Evolutionary conservation across 1,139 yeast species (phyloP), one percentile per base, ranked within the genome.

Genomic region (Geotrichum klebahnii): DNA sequence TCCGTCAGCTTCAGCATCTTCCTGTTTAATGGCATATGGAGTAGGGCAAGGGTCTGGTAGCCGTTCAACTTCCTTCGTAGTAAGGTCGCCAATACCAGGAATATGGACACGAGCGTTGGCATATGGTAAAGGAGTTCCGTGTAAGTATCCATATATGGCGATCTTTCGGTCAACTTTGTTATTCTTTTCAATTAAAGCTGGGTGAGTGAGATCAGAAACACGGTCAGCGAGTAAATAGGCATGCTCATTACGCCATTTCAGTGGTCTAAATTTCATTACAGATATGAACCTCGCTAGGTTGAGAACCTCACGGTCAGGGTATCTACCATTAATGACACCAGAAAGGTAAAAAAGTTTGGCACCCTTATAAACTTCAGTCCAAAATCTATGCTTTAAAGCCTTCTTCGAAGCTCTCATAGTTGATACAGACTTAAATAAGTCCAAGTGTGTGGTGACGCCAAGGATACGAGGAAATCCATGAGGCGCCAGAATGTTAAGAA

Each of bases 361-460:
- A 59, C 99, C 99, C 66, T 86, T 95, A 66, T 94, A 94, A 41
- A 94, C 97, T 70, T 94, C 99, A 1, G 98, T 94, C 98, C 99
- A 94, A 69, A 94, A 88, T 65, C 99, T 77, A 65, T 87, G 89
- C 70, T 94, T 94, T 61, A 94, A 78, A 58, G 90, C 79, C 66
- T 92, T 94, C 70, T 94, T 94, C 0, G 97, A 81, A 0, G 95
- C 87, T 65, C 97, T 79, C 67, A 92, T 77, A 0, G 97, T 88
- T 14, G 95, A 79, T 53, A 85, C 96, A 14, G 87, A 83, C 65
- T 85, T 89, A 76, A 94, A 94, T 53, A 94, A 75, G 68, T 94
- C 99, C 64, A 94, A 77, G 72, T 94, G 99, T 0, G 98, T 92
- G 8, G 96, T 85, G 17, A 94, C 88, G 57, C 98, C 98, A 48